A percentile compares a stretch with the other conserved stretches of the same genome.
These are phyloP conservation scores for Bipolaris bicolor DNA, from an alignment of 2,329 filamentous ascomycete species.

Conservation along the genomic window DNA sequence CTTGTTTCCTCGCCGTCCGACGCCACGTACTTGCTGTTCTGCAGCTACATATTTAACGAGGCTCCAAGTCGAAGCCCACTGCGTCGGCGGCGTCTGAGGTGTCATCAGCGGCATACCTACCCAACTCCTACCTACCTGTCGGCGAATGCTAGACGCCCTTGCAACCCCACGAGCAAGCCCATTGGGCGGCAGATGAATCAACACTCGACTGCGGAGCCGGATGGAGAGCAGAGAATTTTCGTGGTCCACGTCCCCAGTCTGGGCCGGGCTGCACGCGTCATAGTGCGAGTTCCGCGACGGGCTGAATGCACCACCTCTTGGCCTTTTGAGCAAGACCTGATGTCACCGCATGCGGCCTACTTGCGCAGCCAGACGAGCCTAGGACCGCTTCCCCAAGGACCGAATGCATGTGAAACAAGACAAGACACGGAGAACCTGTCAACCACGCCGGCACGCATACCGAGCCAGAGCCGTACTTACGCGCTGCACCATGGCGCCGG, in stretches of 20 bases:
- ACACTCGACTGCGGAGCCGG: conserved; percentile 4
- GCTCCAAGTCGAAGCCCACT: background rate
- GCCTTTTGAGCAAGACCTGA: conserved; percentile 3
- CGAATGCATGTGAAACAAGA: conserved; percentile 4
- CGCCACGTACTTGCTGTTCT: background rate
- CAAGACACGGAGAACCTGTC: conserved; percentile 5
- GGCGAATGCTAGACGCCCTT: background rate
- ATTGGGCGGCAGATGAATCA: conserved; percentile 2
- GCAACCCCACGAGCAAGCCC: conserved; percentile 2
- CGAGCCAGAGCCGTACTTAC: background rate
- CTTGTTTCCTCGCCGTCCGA: background rate
- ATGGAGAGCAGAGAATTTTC: conserved; percentile 9
- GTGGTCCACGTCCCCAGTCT: conserved; percentile 1
- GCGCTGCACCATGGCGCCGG: background rate
- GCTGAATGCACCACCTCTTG: conserved; percentile 2
- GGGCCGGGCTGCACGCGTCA: conserved; percentile 12
- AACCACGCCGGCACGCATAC: background rate
- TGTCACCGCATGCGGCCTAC: conserved; percentile 1
- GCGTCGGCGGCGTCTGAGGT: background rate
- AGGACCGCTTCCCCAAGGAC: conserved; percentile 2
- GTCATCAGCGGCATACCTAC: background rate
- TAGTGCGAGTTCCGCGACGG: conserved; percentile 1
- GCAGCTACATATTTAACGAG: background rate
- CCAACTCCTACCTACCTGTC: too few relatives aligned
- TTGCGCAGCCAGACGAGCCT: background rate